These are phyloP conservation scores for Agarophyton chilense DNA, from an alignment of 23 red algal species.

Conservation along the genomic window DNA sequence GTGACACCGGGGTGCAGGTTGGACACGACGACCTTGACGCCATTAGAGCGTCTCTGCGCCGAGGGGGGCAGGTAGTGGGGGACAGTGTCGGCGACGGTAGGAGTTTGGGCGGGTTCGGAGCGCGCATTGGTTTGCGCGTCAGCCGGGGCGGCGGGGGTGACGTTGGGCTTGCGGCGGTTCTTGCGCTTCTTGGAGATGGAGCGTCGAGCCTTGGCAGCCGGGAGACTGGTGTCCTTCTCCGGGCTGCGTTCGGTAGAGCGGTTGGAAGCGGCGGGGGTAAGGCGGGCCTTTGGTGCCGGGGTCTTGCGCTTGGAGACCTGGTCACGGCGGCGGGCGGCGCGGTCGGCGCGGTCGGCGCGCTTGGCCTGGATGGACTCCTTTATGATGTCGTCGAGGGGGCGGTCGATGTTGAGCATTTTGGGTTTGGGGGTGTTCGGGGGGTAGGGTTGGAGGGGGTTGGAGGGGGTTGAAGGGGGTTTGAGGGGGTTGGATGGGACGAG, in stretches of 20 bases:
- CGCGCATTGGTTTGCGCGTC: neutral
- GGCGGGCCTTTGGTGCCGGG: neutral
- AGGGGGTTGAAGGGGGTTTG: neutral
- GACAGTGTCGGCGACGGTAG: neutral
- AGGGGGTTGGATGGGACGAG: no score
- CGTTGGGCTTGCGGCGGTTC: slow-evolving; percentile 22
- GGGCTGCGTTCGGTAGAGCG: slow-evolving; percentile 4
- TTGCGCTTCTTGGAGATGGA: slow-evolving; percentile 59
- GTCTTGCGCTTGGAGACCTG: slow-evolving; percentile 27
- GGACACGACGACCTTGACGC: slow-evolving; percentile 64
- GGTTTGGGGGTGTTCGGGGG: neutral
- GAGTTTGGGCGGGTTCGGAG: neutral
- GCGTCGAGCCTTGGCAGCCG: slow-evolving; percentile 6
- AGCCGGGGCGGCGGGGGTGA: neutral
- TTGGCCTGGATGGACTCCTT: slow-evolving; percentile 60
- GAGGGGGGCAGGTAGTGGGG: slow-evolving; percentile 18
- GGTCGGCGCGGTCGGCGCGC: slow-evolving; percentile 27
- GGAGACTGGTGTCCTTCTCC: slow-evolving; percentile 3
- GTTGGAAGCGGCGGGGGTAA: neutral
- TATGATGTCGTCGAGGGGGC: slow-evolving; percentile 82
- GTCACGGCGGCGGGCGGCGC: neutral
- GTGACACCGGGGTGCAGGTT: slow-evolving; percentile 82
- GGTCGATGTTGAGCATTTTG: slow-evolving; percentile 84
- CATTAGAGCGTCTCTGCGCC: slow-evolving; percentile 13
- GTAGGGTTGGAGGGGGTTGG: neutral